phyloP scores from a whole-genome alignment of 192 early-diverging fungal species.

The Kappamyces sp. region DNA sequence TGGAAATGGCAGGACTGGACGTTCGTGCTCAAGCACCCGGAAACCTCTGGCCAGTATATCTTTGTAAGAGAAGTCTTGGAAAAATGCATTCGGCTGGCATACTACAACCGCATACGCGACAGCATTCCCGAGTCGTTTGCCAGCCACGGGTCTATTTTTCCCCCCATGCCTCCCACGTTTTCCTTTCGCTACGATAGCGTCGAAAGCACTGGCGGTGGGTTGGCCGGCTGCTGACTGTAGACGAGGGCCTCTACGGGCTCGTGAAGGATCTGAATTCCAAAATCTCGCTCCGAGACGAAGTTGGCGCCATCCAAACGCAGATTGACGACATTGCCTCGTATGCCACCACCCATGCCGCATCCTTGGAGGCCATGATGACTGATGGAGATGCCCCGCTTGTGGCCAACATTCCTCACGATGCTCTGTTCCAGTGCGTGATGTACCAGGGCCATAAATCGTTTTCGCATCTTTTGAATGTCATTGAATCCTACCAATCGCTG shows the following conservation, averaged over 20 bases:
- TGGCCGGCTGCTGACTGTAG: constrained; percentile 6
- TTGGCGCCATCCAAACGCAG: constrained; percentile 13
- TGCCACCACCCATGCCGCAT: constrained; percentile 8
- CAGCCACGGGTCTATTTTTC: constrained; percentile 43
- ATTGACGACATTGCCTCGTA: constrained; percentile 22
- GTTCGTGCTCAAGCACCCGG: constrained; percentile 40
- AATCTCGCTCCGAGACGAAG: constrained; percentile 16
- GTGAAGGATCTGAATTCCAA: constrained; percentile 16
- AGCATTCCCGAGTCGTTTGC: constrained; percentile 64
- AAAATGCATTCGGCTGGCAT: constrained; percentile 78
- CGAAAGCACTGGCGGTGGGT: constrained; percentile 21
- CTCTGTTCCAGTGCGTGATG: constrained; percentile 77
- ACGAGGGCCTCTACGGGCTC: constrained; percentile 23
- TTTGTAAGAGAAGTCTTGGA: constrained; percentile 87
- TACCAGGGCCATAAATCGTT: constrained; percentile 90
- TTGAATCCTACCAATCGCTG: constrained; percentile 73
- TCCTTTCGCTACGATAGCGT: constrained; percentile 65
- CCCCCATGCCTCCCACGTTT: constrained; percentile 59
- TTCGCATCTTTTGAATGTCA: constrained; percentile 84
- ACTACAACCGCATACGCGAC: constrained; percentile 80
- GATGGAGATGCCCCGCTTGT: constrained; percentile 15
- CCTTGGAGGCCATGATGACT: constrained; percentile 7
- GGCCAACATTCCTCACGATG: constrained; percentile 51
- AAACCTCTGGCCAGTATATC: constrained; percentile 50
- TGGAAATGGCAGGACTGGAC: constrained; percentile 90